Percentiles rank a stretch among this genome's conserved stretches.
phyloP scores from a whole-genome alignment of 2,329 filamentous ascomycete genomes.

The Pyrenochaeta sp. region DNA sequence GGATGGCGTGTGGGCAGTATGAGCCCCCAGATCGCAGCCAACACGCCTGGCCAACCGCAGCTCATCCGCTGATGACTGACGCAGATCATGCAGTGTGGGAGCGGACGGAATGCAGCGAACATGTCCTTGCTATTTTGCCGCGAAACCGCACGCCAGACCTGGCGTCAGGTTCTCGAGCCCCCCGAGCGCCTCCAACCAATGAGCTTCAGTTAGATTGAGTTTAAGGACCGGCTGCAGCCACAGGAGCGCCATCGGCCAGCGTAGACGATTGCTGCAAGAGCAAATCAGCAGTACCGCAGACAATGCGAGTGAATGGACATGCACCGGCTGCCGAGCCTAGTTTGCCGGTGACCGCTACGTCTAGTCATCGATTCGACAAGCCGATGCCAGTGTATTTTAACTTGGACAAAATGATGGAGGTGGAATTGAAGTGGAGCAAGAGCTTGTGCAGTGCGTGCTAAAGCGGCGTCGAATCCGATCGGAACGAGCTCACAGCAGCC shows the following conservation, averaged over 20 bases:
- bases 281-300: constrained; percentile 18
- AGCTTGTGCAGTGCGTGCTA: constrained; percentile 22
- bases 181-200: constrained; percentile 39
- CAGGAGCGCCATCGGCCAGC: constrained; percentile 31
- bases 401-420: not conserved
- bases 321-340: constrained; percentile 25
- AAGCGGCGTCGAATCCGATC: constrained; percentile 39
- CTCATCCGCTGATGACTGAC: constrained; percentile 40
- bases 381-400: constrained; percentile 8
- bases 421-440: constrained; percentile 13
- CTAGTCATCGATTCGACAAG: constrained; percentile 4
- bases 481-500: constrained; percentile 38
- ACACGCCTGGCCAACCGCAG: constrained; percentile 39
- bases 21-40: constrained; percentile 36
- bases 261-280: constrained; percentile 59
- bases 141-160: constrained; percentile 39
- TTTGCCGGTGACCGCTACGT: constrained; percentile 12
- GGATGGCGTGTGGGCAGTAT: constrained; percentile 30
- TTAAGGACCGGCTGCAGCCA: constrained; percentile 43
- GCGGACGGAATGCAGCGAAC: constrained; percentile 42
- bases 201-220: constrained; percentile 44
- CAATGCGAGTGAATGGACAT: constrained; percentile 14
- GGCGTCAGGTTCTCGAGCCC: constrained; percentile 41
- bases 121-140: constrained; percentile 46
- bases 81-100: constrained; percentile 49